Conservation (phyloP, 2,329 filamentous ascomycete genomes). For the Aspergillus novofumigatus region DNA sequence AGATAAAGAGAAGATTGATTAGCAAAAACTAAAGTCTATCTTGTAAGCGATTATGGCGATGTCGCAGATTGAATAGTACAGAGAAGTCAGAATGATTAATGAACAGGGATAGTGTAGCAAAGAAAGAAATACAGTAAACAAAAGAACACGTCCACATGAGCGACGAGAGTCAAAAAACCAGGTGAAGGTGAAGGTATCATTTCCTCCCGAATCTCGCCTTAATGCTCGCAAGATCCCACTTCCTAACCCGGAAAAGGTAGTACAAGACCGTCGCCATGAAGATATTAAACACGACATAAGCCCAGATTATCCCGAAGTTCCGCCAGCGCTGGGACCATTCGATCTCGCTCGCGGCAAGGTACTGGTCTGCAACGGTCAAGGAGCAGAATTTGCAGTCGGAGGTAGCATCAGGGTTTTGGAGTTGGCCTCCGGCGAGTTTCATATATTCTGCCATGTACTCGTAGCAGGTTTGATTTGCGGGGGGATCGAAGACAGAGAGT, state of each 20-base stretch:
- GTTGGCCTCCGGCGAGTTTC: conserved; percentile 46
- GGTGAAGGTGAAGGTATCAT: neutral
- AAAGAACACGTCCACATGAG: neutral
- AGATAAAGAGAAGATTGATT: no score
- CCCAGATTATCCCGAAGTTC: conserved; percentile 63
- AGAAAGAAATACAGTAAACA: no score
- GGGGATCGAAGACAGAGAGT: conserved; percentile 60
- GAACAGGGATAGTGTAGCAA: neutral
- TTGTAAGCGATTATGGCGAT: neutral
- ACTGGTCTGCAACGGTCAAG: conserved; percentile 35
- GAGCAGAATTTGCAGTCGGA: conserved; percentile 50
- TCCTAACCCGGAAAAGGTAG: conserved; percentile 35
- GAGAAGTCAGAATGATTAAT: neutral
- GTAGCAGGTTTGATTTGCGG: conserved; percentile 52
- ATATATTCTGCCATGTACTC: conserved; percentile 57
- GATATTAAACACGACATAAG: conserved; percentile 56
- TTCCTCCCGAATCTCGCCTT: neutral
- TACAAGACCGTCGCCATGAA: conserved; percentile 45
- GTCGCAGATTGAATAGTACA: neutral
- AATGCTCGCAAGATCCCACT: conserved; percentile 13
- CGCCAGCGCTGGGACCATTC: conserved; percentile 60
- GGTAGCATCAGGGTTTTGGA: conserved; percentile 50
- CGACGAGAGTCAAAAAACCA: no score
- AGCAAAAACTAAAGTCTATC: neutral
- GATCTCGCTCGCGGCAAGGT: conserved; percentile 41